A percentile compares a stretch with the other conserved stretches of the same genome.
Conservation (phyloP, 73 alveolate species). For the Paramecium pentaurelia region DNA sequence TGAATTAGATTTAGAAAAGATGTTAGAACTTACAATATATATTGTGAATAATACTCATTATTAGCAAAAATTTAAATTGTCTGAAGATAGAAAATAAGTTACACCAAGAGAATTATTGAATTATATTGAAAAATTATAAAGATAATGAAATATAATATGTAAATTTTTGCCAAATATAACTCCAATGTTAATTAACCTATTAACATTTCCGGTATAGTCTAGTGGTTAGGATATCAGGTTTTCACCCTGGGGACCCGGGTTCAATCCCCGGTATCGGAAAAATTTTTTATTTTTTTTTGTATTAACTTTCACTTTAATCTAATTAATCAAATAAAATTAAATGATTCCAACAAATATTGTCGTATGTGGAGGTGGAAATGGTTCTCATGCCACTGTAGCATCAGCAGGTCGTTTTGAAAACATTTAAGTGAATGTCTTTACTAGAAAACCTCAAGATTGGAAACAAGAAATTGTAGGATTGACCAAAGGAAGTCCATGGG, state of each 20-base stretch:
- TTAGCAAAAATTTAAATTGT: not conserved
- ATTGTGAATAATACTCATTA: constrained; percentile 36
- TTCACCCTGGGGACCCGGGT: constrained; percentile 63
- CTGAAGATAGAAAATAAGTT: not conserved
- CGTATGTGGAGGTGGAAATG: constrained; percentile 78
- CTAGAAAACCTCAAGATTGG: constrained; percentile 75
- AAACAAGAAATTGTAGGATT: constrained; percentile 59
- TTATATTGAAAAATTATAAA: constrained; percentile 34
- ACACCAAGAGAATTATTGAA: constrained; percentile 15
- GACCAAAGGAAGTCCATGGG: constrained; percentile 77
- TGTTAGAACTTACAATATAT: constrained; percentile 20
- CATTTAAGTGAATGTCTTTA: constrained; percentile 70
- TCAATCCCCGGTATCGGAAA: constrained; percentile 60
- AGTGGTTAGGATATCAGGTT: constrained; percentile 60
- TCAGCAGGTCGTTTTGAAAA: constrained; percentile 62
- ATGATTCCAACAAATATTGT: constrained; percentile 49
- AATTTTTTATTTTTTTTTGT: not conserved
- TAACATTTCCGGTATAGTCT: constrained; percentile 57
- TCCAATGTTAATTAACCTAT: not conserved
- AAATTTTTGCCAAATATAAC: not conserved
- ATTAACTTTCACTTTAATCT: not conserved
- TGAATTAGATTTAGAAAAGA: constrained; percentile 20
- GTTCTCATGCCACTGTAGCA: constrained; percentile 73
- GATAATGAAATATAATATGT: not conserved
- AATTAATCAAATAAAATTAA: not conserved